Conservation (phyloP, 202 grass and related monocot genomes). For the Musa balbisiana region DNA sequence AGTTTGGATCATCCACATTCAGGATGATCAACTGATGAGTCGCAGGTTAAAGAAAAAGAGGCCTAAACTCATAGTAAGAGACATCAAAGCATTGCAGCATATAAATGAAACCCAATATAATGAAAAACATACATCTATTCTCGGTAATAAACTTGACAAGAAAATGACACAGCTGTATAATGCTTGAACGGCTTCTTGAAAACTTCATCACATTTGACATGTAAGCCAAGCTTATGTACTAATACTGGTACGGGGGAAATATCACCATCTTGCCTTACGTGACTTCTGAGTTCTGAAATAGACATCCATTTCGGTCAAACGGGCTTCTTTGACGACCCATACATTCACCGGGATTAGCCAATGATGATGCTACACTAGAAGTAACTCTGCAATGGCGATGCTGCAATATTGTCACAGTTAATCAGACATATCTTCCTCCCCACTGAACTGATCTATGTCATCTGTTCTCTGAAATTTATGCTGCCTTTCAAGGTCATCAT, state of each 20-base stretch:
- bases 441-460: constrained; percentile 50
- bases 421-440: constrained; percentile 49
- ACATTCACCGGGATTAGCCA: neutral
- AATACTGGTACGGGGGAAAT: neutral
- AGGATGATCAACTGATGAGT: neutral
- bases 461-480: constrained; percentile 37
- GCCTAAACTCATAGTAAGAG: neutral
- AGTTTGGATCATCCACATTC: neutral
- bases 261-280: neutral
- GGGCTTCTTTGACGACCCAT: neutral
- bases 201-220: neutral
- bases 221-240: neutral
- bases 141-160: neutral
- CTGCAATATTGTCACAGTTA: neutral
- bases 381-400: neutral
- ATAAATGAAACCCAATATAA: neutral
- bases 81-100: neutral
- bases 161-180: neutral
- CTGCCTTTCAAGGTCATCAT: constrained; percentile 48
- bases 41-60: neutral
- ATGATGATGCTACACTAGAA: neutral
- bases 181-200: neutral
- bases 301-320: neutral
- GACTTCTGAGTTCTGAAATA: neutral
- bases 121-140: neutral